Base-by-base conservation (phyloP, 352 stramenopile genomes). In the Phytophthora lateralis region DNA sequence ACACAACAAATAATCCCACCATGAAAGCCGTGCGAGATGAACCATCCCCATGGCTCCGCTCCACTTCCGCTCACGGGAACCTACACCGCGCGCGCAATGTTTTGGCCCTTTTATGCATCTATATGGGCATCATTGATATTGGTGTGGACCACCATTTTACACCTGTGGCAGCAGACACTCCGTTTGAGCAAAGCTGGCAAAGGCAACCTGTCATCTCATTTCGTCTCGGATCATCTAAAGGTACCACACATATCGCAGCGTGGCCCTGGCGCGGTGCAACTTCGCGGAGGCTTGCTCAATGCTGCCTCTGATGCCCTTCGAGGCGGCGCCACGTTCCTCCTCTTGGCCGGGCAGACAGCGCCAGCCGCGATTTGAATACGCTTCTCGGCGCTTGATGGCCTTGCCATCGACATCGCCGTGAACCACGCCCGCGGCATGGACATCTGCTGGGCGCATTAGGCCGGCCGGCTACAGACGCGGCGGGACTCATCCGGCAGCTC, bases 191-290 rank as follows among this genome's bases (percentile, higher is more conserved):
- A n/a, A n/a, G n/a, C n/a, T n/a, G n/a, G n/a, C n/a, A 20, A 8
- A 41, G 35, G 50, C 50, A 48, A 27, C 20, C n/a, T 27, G 39
- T 34, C 49, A 66, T 66, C 56, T 55, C 26, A 29, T 29, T 48
- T 65, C 44, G 35, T 10, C 46, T 60, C 44, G 54, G 60, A 73
- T 70, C 60, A 66, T 73, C 54, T 63, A 32, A 45, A 34, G 35
- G 43, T 63, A 56, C 49, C 55, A 60, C 44, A 66, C 60, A 42
- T 70, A 69, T 73, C 60, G 62, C 60, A 73, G 49, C 38, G 49
- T 66, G 49, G 53, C 20, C 56, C 24, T 17, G n/a, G 6, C 1
- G 12, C 32, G 2, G 7, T 39, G 42, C 30, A 35, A 20, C 50
- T 55, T 55, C 47, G 48, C 35, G 32, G 43, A 29, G 43, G 39